Evolutionary conservation across 2,329 filamentous ascomycete species (phyloP).

Genomic region (Aspergillus tanneri): DNA sequence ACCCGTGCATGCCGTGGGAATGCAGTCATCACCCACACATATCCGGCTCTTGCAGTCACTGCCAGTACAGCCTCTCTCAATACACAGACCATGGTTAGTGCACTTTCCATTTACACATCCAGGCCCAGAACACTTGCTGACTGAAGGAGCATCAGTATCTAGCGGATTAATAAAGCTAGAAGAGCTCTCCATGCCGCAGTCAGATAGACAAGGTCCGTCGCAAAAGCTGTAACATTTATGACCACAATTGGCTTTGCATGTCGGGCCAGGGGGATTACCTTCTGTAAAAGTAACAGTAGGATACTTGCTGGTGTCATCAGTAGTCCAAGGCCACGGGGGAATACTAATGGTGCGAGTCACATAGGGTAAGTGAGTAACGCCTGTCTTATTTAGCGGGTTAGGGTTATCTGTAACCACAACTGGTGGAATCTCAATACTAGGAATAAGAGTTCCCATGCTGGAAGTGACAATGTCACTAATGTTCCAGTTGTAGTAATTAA

Average conservation of each 20-base stretch:
- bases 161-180: conserved; percentile 12
- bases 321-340: conserved; percentile 20
- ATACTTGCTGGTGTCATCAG: neutral
- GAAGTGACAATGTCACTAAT: conserved; percentile 7
- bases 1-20: conserved; percentile 14
- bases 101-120: conserved; percentile 13
- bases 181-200: conserved; percentile 5
- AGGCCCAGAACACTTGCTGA: conserved; percentile 14
- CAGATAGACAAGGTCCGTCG: conserved; percentile 9
- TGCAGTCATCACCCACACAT: conserved; percentile 12
- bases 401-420: conserved; percentile 9
- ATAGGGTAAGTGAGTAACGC: neutral
- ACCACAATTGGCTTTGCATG: conserved; percentile 16
- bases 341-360: conserved; percentile 12
- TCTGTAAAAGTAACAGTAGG: conserved; percentile 12
- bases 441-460: conserved; percentile 5
- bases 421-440: conserved; percentile 12
- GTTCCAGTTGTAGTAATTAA: conserved; percentile 18
- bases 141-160: conserved; percentile 13
- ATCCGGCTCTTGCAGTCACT: conserved; percentile 10
- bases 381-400: neutral
- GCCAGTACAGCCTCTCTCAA: conserved; percentile 15
- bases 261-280: conserved; percentile 12
- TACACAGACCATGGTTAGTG: conserved; percentile 1
- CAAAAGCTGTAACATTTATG: conserved; percentile 14